A percentile compares a stretch with the other conserved stretches of the same genome.
Evolutionary conservation across 441 rosid genomes (phyloP).

Genomic region (Bocquillonia castaneifolia): DNA sequence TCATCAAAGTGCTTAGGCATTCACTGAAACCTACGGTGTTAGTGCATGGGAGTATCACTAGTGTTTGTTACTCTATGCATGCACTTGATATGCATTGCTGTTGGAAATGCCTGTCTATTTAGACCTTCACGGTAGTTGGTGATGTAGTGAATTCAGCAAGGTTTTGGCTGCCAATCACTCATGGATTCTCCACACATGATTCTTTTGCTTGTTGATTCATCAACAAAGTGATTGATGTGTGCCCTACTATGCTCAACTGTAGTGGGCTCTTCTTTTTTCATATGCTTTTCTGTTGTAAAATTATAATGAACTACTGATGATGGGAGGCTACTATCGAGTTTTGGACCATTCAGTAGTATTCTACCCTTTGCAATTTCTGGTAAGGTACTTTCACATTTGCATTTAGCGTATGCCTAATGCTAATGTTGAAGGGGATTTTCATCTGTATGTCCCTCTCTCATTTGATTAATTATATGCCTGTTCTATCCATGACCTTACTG

Average conservation of each 20-base stretch:
- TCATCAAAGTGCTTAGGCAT: background rate
- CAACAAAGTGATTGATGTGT: too few species aligned
- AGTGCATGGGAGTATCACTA: background rate
- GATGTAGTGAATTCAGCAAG: background rate
- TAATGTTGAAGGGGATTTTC: background rate
- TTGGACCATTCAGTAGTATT: background rate
- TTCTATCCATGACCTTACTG: background rate
- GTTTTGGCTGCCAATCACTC: background rate
- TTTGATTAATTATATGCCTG: background rate
- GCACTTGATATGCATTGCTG: slow-evolving; percentile 2
- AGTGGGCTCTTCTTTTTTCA: too few species aligned
- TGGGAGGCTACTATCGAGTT: background rate
- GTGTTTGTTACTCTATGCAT: background rate
- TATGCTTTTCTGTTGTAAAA: too few species aligned
- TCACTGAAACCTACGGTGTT: background rate
- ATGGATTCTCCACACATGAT: background rate
- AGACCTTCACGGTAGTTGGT: background rate
- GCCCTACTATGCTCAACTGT: too few species aligned
- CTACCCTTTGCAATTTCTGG: background rate
- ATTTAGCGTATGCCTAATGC: background rate
- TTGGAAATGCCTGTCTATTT: background rate
- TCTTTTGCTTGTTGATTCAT: background rate
- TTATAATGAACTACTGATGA: too few species aligned
- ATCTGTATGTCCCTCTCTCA: background rate
- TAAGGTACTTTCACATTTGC: background rate